Evolutionary conservation across 306 rosid species (phyloP).

Genomic region (Castanopsis chinensis): DNA sequence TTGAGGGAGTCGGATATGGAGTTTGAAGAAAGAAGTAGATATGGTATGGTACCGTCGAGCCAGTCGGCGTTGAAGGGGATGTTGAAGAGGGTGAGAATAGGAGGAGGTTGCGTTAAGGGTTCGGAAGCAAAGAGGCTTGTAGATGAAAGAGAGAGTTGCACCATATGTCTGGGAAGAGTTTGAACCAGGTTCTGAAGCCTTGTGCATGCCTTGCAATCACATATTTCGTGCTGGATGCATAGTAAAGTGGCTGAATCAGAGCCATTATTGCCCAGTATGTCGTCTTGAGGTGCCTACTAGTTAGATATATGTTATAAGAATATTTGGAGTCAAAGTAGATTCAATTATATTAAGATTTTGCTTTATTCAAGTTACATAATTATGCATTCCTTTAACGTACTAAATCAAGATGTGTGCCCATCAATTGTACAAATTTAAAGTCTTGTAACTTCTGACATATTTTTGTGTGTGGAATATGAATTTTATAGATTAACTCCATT

Average conservation of each 20-base stretch:
- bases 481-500: no score
- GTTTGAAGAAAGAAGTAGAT: background rate
- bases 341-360: no score
- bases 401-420: no score
- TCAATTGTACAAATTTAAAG: no score
- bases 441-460: no score
- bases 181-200: background rate
- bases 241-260: constrained; percentile 2
- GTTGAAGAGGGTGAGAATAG: background rate
- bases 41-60: constrained; percentile 3
- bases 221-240: constrained; percentile 24
- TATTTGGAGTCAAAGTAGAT: no score
- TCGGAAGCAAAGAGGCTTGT: no score
- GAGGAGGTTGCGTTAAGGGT: background rate
- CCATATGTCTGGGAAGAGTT: constrained; percentile 15
- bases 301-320: no score
- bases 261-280: constrained; percentile 16
- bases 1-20: no score
- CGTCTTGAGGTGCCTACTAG: constrained; percentile 12
- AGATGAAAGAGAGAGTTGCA: background rate
- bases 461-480: no score
- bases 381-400: no score
- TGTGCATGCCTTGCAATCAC: constrained; percentile 12
- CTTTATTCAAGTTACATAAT: no score
- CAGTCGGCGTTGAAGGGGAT: background rate